A percentile compares a stretch with the other conserved stretches of the same genome.
phyloP scores from a whole-genome alignment of 371 early-diverging fungal species.

The Catenaria anguillulae region DNA sequence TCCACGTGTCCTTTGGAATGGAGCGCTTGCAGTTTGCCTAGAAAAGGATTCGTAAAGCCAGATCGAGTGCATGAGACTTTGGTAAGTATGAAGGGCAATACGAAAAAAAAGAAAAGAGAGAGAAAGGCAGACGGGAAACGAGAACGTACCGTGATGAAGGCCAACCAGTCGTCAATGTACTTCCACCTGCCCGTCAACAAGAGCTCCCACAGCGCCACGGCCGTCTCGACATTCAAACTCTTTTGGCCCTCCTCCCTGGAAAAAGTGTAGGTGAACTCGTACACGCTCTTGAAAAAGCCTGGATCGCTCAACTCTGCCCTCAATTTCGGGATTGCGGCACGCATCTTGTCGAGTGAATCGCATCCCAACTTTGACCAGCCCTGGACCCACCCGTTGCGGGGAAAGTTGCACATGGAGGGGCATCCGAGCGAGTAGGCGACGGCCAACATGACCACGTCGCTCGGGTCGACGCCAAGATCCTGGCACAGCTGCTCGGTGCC shows the following conservation, averaged over 20 bases:
- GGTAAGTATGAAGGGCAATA: neutral
- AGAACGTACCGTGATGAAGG: conserved; percentile 39
- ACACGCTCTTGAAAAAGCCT: conserved; percentile 47
- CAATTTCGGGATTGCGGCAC: conserved; percentile 30
- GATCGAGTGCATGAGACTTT: no score
- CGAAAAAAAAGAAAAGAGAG: neutral
- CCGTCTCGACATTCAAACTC: conserved; percentile 48
- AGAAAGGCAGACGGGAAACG: no score
- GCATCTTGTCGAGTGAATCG: conserved; percentile 37
- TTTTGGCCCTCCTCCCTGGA: conserved; percentile 45
- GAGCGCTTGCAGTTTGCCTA: conserved; percentile 56
- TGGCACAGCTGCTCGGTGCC: conserved; percentile 53
- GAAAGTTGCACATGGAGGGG: conserved; percentile 63
- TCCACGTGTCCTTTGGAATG: conserved; percentile 76
- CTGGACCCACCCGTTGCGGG: conserved; percentile 36
- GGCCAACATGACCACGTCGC: conserved; percentile 55
- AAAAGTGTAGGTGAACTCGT: conserved; percentile 58
- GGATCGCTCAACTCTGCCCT: conserved; percentile 32
- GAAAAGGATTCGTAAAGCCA: neutral
- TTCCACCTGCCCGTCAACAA: conserved; percentile 40
- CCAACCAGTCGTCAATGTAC: conserved; percentile 51
- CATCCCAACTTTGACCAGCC: conserved; percentile 35
- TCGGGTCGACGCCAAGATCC: conserved; percentile 61
- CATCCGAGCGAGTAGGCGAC: conserved; percentile 54
- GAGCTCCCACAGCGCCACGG: conserved; percentile 58